phyloP scores from a whole-genome alignment of 2,329 filamentous ascomycete species.

The Sporothrix protearum region DNA sequence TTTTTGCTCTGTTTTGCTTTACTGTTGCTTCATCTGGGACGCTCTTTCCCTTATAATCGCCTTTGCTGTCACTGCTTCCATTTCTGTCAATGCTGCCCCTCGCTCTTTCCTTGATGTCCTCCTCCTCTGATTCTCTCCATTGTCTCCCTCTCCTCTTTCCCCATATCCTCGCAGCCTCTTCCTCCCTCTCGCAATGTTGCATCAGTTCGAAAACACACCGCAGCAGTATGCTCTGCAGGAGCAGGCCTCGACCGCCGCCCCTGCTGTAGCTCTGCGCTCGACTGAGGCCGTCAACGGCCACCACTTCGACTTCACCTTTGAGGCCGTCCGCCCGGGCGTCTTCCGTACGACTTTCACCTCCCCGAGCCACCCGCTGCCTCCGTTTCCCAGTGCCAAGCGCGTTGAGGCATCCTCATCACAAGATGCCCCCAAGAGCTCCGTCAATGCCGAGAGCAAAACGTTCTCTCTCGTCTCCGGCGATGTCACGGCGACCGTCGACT shows the following conservation, averaged over 20 bases:
- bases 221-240: slow-evolving; percentile 31
- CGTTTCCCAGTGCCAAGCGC: slow-evolving; percentile 57
- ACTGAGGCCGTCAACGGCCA: slow-evolving; percentile 34
- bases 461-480: slow-evolving; percentile 47
- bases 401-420: background rate
- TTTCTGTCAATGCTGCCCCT: background rate
- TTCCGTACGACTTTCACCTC: slow-evolving; percentile 68
- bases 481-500: slow-evolving; percentile 56
- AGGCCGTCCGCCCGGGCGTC: slow-evolving; percentile 58
- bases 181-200: slow-evolving; percentile 15
- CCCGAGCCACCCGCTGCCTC: slow-evolving; percentile 58
- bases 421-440: slow-evolving; percentile 4
- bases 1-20: background rate
- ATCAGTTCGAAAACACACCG: slow-evolving; percentile 30
- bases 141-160: background rate
- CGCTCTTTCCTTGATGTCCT: background rate
- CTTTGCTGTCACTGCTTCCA: background rate
- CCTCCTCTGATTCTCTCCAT: background rate
- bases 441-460: slow-evolving; percentile 36
- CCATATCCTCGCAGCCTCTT: background rate
- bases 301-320: slow-evolving; percentile 58
- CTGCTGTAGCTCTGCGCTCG: slow-evolving; percentile 39
- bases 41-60: slow-evolving; percentile 4
- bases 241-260: background rate
- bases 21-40: background rate